phyloP scores from a whole-genome alignment of 2,329 filamentous ascomycete genomes.

The Zasmidium citrigriseum region DNA sequence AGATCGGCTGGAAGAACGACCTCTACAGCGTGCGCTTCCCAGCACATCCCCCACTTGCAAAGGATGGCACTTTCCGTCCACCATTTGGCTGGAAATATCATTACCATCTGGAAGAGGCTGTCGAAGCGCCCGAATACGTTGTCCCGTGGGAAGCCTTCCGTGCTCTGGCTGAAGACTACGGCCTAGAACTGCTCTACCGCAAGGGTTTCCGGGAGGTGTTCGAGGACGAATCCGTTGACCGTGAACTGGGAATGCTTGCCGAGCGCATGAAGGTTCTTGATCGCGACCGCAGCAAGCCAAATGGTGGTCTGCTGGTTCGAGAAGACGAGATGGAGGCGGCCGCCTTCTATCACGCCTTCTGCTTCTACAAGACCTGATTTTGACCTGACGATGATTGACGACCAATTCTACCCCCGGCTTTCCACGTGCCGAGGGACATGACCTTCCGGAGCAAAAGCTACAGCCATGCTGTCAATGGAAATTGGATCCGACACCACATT shows the following conservation, averaged over 20 bases:
- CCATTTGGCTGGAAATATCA: conserved; percentile 98
- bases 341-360: conserved; percentile 88
- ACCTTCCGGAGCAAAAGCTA: no score
- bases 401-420: no score
- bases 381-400: background rate
- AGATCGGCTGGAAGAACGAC: conserved; percentile 75
- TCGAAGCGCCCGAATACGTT: conserved; percentile 96
- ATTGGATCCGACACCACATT: no score
- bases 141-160: conserved; percentile 98
- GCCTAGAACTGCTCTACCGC: conserved; percentile 91
- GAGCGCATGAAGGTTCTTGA: conserved; percentile 94
- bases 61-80: conserved; percentile 87
- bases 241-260: conserved; percentile 76
- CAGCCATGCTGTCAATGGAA: no score
- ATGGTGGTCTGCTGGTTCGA: conserved; percentile 67
- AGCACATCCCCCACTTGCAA: conserved; percentile 60
- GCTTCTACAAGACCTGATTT: conserved; percentile 76
- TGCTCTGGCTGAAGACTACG: conserved; percentile 93
- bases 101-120: conserved; percentile 93
- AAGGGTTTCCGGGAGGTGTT: conserved; percentile 89
- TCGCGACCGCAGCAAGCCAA: conserved; percentile 52
- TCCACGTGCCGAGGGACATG: no score
- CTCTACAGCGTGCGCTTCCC: conserved; percentile 92
- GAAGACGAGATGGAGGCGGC: conserved; percentile 91
- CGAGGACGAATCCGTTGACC: conserved; percentile 86